These are phyloP conservation scores for Ophiostoma ulmi DNA, from an alignment of 2,329 filamentous ascomycete genomes.

Conservation along the genomic window DNA sequence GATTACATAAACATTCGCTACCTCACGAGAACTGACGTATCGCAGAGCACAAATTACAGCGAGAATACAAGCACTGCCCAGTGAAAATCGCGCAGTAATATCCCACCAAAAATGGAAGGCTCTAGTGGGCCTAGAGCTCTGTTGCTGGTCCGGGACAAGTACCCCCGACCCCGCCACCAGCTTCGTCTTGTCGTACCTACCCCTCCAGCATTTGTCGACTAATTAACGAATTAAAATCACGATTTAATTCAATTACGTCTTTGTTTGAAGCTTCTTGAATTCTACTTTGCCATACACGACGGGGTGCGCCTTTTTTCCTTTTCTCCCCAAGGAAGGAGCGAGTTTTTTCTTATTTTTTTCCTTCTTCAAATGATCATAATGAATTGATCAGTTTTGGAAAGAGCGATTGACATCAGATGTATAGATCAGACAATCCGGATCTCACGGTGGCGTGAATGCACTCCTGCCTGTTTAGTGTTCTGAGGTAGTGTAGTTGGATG, in stretches of 20 bases:
- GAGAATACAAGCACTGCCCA: slow-evolving; percentile 5
- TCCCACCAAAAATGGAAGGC: background rate
- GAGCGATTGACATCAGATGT: background rate
- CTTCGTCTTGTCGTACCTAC: background rate
- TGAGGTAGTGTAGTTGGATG: background rate
- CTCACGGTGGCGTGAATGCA: background rate
- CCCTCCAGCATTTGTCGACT: background rate
- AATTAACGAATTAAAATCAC: background rate
- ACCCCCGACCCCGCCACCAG: slow-evolving; percentile 14
- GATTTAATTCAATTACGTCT: background rate
- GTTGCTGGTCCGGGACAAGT: slow-evolving; percentile 7
- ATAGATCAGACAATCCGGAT: background rate
- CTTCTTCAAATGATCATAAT: background rate
- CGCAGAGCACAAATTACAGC: slow-evolving; percentile 7
- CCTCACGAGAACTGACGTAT: background rate
- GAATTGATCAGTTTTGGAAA: background rate
- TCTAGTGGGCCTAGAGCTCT: slow-evolving; percentile 1
- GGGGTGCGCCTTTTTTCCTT: background rate
- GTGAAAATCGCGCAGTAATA: slow-evolving; percentile 7
- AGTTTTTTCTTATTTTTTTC: background rate
- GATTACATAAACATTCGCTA: background rate
- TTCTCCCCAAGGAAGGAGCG: background rate
- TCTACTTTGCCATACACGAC: background rate
- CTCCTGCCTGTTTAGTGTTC: background rate
- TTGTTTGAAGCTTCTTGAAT: background rate